Percentiles rank a stretch among this genome's conserved stretches.
phyloP scores from a whole-genome alignment of 306 rosid genomes.

The Fragaria nilgerrensis region DNA sequence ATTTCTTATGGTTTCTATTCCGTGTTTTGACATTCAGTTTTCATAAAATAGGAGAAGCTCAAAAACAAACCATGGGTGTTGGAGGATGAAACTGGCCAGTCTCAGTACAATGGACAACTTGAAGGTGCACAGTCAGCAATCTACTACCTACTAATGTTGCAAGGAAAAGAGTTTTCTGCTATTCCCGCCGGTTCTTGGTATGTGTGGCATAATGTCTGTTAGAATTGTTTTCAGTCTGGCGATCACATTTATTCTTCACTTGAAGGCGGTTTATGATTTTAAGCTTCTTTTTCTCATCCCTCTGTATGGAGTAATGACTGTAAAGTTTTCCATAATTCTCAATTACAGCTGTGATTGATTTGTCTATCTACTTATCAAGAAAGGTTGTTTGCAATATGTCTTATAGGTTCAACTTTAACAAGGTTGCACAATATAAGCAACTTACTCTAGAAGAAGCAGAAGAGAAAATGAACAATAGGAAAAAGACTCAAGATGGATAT shows the following conservation, averaged over 20 bases:
- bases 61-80: slow-evolving; percentile 94
- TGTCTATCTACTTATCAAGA: slow-evolving; percentile 13
- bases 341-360: slow-evolving; percentile 1
- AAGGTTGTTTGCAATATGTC: background rate
- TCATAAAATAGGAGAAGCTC: slow-evolving; percentile 66
- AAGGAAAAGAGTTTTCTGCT: slow-evolving; percentile 88
- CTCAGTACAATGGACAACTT: slow-evolving; percentile 84
- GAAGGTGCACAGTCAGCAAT: slow-evolving; percentile 95
- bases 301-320: background rate
- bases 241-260: background rate
- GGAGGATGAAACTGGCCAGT: slow-evolving; percentile 96
- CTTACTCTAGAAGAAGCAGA: slow-evolving; percentile 97
- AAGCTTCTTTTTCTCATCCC: background rate
- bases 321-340: background rate
- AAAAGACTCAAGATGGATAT: slow-evolving; percentile 97
- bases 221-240: background rate
- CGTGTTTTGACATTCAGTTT: slow-evolving; percentile 10
- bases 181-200: slow-evolving; percentile 99
- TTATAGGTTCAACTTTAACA: slow-evolving; percentile 89
- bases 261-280: background rate
- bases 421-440: slow-evolving; percentile 93
- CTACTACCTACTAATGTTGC: slow-evolving; percentile 78
- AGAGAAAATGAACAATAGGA: slow-evolving; percentile 92
- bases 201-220: slow-evolving; percentile 15
- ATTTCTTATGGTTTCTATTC: slow-evolving; percentile 1